Base-by-base conservation (phyloP, 768 basidiomycete genomes). In the Tulasnella sp. region DNA sequence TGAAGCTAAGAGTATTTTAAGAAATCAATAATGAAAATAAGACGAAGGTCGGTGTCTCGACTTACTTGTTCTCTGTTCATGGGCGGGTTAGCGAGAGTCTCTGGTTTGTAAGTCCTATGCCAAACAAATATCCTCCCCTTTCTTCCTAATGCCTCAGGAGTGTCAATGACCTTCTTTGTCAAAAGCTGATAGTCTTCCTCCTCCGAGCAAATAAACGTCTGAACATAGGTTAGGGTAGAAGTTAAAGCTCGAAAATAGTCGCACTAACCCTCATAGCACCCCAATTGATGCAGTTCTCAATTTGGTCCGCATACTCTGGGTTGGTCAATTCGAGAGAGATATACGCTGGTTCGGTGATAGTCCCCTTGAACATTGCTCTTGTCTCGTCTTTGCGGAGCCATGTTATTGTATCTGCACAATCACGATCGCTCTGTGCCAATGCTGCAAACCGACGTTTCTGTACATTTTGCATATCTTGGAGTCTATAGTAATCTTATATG, bases 171-270 rank as follows among this genome's bases (percentile, higher is more conserved):
- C 32, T 77, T 67, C 9, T 65, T 63, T 56, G 86, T 84, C 37
- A 98, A 69, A 1, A 71, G 65, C 53, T 80, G 69, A 45, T 85
- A 85, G 60, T 99, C 93, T 51, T 84, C 81, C 53, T 79, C 73
- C 57, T 78, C 80, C 62, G 90, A 86, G 15, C 79, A 76, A 5
- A 99, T 79, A 63, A 99, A 83, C 0, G 79, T 86, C 91, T 93
- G 57, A 19, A 44, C n/a, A n/a, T n/a, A n/a, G 2, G 22, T 1
- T 29, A 20, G 22, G 22, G 10, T 41, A 19, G 24, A 5, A 16
- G 28, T 15, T 22, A 49, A 20, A 1, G 46, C 37, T n/a, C 15
- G 45, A 9, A n/a, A 40, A 10, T 33, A 42, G 35, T 53, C 46
- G 13, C 29, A 20, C 70, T 44, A 37, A 89, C 91, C 72, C 72